Evolutionary conservation across 2,329 filamentous ascomycete genomes (phyloP).

Genomic region (Venturiaceae sp.): DNA sequence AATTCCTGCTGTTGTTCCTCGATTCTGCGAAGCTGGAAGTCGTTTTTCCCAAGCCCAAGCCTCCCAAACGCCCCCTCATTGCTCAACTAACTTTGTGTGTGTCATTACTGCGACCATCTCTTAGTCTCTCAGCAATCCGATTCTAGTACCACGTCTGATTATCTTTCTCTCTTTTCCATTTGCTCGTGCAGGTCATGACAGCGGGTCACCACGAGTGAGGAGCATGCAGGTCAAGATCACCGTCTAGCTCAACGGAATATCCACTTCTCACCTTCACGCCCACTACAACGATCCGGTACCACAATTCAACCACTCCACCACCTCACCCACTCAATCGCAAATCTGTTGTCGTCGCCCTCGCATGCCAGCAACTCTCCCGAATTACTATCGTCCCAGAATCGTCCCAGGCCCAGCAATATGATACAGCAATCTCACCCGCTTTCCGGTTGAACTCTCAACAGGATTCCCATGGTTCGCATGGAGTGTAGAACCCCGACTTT

Average conservation of each 20-base stretch:
- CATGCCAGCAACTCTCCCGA: not conserved
- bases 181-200: too few relatives aligned
- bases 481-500: not conserved
- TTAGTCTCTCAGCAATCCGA: not conserved
- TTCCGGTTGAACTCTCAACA: not conserved
- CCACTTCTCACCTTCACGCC: not conserved
- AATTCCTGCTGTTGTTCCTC: not conserved
- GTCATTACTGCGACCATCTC: not conserved
- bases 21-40: too few relatives aligned
- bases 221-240: not conserved
- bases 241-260: not conserved
- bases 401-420: not conserved
- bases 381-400: not conserved
- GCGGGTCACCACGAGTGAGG: not conserved
- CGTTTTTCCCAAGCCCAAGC: too few relatives aligned
- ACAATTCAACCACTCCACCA: not conserved
- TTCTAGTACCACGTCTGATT: not conserved
- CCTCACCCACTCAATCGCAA: not conserved
- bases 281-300: not conserved
- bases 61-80: too few relatives aligned
- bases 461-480: not conserved
- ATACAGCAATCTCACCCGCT: not conserved
- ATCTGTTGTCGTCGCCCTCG: not conserved
- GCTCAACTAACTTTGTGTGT: not conserved
- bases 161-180: not conserved